These are phyloP conservation scores for Chaetomium cochliodes DNA, from an alignment of 495 filamentous ascomycete species.

Conservation along the genomic window DNA sequence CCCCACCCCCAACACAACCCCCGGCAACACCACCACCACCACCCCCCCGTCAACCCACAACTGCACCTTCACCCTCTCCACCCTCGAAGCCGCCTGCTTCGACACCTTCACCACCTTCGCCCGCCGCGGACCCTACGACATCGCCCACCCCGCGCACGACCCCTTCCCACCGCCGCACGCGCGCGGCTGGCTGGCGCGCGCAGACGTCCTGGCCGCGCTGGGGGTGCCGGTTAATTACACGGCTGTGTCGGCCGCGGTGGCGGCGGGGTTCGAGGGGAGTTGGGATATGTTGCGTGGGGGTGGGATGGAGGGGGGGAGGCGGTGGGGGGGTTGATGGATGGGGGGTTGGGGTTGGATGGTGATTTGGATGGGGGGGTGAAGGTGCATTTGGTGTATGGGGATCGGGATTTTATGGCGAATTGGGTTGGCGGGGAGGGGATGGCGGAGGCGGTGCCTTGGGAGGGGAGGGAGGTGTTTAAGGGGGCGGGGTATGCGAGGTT, in stretches of 20 bases:
- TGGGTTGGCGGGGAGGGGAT: not conserved
- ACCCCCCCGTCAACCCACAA: no score
- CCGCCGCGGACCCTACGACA: not conserved
- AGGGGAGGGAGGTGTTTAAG: not conserved
- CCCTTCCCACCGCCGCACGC: not conserved
- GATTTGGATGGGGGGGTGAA: not conserved
- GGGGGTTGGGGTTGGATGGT: no score
- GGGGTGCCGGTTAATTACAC: constrained; percentile 7
- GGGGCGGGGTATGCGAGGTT: not conserved
- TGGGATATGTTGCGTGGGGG: no score
- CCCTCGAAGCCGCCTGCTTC: not conserved
- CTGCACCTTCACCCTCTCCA: not conserved
- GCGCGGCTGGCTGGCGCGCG: not conserved
- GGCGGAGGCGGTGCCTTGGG: not conserved
- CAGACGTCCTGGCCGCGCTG: not conserved
- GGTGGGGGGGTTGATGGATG: no score
- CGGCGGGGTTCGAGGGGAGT: not conserved
- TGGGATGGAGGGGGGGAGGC: no score
- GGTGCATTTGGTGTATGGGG: not conserved
- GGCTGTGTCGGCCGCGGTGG: not conserved
- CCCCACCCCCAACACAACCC: not conserved
- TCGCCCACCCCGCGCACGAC: not conserved
- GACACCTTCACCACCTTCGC: not conserved
- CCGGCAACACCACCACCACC: not conserved
- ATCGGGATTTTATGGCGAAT: not conserved